Evolutionary conservation across 2,329 filamentous ascomycete species (phyloP), one percentile per base, ranked within the genome.

Genomic region (Sordariomycetes sp.): DNA sequence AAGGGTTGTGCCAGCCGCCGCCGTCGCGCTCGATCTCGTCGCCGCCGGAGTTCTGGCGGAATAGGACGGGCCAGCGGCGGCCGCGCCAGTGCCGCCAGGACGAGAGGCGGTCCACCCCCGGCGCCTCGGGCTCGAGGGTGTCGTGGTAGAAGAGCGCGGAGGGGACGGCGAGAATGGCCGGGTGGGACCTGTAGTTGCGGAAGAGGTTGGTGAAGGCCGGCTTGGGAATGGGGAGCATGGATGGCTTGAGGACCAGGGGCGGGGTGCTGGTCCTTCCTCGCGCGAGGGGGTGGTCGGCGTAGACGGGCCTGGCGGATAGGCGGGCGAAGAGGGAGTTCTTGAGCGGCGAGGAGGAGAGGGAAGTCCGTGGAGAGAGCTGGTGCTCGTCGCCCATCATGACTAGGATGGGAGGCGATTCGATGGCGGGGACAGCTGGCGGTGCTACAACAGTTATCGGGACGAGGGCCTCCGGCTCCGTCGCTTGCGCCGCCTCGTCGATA

Each of bases 131-230:
- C 32, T 57, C 55, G 58, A 99, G 80, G 58, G 90, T 94, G 24
- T 94, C 94, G 67, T 97, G 93, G 72, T 99, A 99, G 72, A 99
- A 99, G 94, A 99, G 97, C 75, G 97, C 97, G 59, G 93, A 97
- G 0, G 94, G 94, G 67, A 99, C 99, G 66, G 96, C 89, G 1
- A 94, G 97, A 48, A 99, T 80, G 68, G 93, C 97, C 28, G 94
- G 94, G 68, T 99, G 94, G 94, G 99, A 99, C 68, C 94, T 40
- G 55, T 57, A 57, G 37, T 57, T 57, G 25, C 55, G 48, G 34
- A 57, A 52, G 7, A 57, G 48, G 48, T 57, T 57, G 3, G 55
- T 43, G 25, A 57, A 57, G 3, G 55, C 46, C 11, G 55, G 55
- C 14, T 25, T 28, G 10, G 93, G 71, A 97, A 99, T 71, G 97